A percentile compares a stretch with the other conserved stretches of the same genome.
phyloP scores from a whole-genome alignment of 495 filamentous ascomycete species.

The Peziza echinospora region DNA sequence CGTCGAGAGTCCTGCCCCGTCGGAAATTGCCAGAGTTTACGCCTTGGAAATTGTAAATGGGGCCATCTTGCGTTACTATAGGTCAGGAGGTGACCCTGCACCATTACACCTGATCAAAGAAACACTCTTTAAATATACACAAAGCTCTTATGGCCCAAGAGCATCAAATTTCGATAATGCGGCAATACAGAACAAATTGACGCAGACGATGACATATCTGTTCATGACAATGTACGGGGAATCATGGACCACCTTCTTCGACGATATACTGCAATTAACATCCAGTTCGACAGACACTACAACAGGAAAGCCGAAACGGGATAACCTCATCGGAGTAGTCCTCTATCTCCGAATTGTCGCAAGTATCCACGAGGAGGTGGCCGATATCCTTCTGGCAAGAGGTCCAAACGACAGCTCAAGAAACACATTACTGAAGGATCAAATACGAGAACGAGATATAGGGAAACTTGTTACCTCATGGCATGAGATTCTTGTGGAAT shows the following conservation, averaged over 20 bases:
- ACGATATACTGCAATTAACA: conserved; percentile 59
- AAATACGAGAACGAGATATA: conserved; percentile 65
- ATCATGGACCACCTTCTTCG: conserved; percentile 70
- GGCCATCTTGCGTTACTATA: conserved; percentile 44
- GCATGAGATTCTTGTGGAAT: conserved; percentile 72
- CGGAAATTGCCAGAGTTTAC: conserved; percentile 68
- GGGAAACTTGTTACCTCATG: conserved; percentile 67
- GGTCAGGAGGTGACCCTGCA: conserved; percentile 38
- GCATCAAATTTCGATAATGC: conserved; percentile 38
- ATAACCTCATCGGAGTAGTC: conserved; percentile 55
- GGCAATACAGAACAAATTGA: conserved; percentile 85
- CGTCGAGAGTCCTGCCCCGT: conserved; percentile 50
- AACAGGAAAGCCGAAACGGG: conserved; percentile 18
- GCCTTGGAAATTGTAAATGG: conserved; percentile 82
- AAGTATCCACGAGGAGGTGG: conserved; percentile 92
- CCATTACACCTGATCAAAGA: conserved; percentile 50
- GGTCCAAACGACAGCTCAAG: conserved; percentile 51
- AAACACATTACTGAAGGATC: conserved; percentile 70
- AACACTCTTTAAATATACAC: conserved; percentile 53
- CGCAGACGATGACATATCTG: conserved; percentile 80
- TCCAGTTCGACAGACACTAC: conserved; percentile 28
- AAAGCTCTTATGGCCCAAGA: conserved; percentile 40
- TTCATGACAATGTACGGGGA: conserved; percentile 67
- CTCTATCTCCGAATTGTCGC: conserved; percentile 73
- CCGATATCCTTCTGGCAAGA: conserved; percentile 64